These are phyloP conservation scores for Mycosphaerella sp. DNA, from an alignment of 2,329 filamentous ascomycete species.

Conservation along the genomic window DNA sequence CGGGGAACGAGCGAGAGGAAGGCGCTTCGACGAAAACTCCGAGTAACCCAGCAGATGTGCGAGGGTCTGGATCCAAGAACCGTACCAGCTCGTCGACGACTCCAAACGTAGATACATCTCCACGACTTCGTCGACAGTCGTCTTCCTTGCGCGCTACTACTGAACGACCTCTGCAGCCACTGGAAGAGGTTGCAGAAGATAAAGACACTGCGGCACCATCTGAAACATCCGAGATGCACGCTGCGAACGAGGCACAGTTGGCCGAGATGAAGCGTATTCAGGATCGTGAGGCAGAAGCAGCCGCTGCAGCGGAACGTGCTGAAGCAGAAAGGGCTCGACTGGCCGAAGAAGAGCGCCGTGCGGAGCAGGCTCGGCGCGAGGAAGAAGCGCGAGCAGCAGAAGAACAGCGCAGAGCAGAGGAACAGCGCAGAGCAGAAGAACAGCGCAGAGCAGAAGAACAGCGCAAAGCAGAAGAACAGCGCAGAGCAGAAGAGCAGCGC, in stretches of 20 bases:
- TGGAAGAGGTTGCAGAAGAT: conserved; percentile 23
- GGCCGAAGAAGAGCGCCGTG: conserved; percentile 24
- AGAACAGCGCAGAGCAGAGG: conserved; percentile 15
- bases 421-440: conserved; percentile 12
- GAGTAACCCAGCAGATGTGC: conserved; percentile 19
- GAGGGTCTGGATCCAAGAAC: conserved; percentile 21
- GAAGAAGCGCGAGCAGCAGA: conserved; percentile 22
- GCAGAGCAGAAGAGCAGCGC: conserved; percentile 13
- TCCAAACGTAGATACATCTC: conserved; percentile 20
- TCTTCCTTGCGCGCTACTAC: conserved; percentile 23
- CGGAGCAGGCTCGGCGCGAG: conserved; percentile 17
- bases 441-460: conserved; percentile 8
- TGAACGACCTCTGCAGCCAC: conserved; percentile 21
- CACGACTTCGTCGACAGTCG: conserved; percentile 23
- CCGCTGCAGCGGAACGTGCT: conserved; percentile 14
- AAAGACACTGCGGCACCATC: conserved; percentile 11
- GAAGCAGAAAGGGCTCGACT: conserved; percentile 21
- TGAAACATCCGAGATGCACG: conserved; percentile 18
- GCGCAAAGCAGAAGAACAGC: conserved; percentile 9
- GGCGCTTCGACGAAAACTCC: conserved; percentile 27
- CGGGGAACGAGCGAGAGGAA: conserved; percentile 12
- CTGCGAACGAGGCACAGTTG: conserved; percentile 12
- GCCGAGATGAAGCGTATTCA: conserved; percentile 16
- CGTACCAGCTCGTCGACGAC: conserved; percentile 27
- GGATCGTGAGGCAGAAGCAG: conserved; percentile 21